Evolutionary conservation across 2,329 filamentous ascomycete genomes (phyloP).

Genomic region (Pseudogymnoascus sp.): DNA sequence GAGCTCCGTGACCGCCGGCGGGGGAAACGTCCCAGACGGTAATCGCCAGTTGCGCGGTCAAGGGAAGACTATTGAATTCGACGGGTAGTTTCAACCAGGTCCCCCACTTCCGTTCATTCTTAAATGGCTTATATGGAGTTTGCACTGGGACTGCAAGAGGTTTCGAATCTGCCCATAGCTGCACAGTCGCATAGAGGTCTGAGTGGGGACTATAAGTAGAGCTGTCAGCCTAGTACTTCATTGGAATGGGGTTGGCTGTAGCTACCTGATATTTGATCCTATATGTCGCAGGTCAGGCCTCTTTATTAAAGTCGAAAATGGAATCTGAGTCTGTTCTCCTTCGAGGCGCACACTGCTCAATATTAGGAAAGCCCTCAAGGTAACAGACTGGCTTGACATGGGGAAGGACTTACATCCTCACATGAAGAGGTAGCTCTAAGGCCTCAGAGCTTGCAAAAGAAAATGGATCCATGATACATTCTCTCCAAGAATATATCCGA

Average conservation of each 20-base stretch:
- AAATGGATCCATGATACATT: conserved; percentile 74
- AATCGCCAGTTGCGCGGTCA: conserved; percentile 78
- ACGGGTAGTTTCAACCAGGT: conserved; percentile 92
- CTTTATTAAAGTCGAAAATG: conserved; percentile 70
- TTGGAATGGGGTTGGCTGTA: background rate
- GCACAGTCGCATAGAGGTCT: conserved; percentile 86
- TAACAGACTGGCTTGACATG: background rate
- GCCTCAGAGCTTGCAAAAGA: conserved; percentile 88
- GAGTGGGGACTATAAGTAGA: conserved; percentile 56
- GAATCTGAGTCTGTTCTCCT: conserved; percentile 66
- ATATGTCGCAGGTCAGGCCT: conserved; percentile 76
- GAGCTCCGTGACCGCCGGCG: conserved; percentile 59
- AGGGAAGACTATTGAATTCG: conserved; percentile 71
- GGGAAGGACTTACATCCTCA: conserved; percentile 49
- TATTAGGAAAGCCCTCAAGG: conserved; percentile 16
- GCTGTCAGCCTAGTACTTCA: conserved; percentile 19
- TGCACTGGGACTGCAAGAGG: conserved; percentile 86
- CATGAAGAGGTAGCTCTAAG: conserved; percentile 64
- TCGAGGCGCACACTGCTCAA: conserved; percentile 62
- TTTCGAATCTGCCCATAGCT: conserved; percentile 94
- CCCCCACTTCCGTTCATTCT: conserved; percentile 74
- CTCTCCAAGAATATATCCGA: conserved; percentile 13
- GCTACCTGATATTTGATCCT: conserved; percentile 72
- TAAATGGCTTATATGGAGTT: conserved; percentile 88
- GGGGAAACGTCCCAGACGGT: conserved; percentile 94